Base-by-base conservation (phyloP, 805 yeast species). In the Myxozyma kluyveri region DNA sequence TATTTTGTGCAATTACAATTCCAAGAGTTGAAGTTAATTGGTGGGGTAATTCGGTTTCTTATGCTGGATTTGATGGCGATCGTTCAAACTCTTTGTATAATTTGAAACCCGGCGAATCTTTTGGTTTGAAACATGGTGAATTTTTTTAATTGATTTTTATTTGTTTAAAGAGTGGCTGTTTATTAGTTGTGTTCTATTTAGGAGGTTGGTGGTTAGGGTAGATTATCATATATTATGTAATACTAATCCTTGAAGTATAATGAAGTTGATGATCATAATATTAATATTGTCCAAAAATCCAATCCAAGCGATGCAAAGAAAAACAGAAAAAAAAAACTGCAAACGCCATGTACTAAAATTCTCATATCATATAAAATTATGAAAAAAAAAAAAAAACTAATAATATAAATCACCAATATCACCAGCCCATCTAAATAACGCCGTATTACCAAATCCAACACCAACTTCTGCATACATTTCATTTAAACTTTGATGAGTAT, bases 1-100 rank as follows among this genome's bases (percentile, higher is more conserved):
- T 83, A 9, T 82, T 82, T 61, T 72, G 81, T 58, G 69, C 76
- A 1, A 72, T 77, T 2, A 73, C 75, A 35, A 71, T 72, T 39
- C 70, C 78, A 14, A 71, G 71, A 9, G 68, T 71, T 10, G 59
- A 61, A 3, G 58, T 68, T 3, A 46, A 48, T 5, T 84, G 90
- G 90, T 84, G 89, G 89, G 89, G 88, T 22, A 78, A 75, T 52
- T 65, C 64, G 47, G 65, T 52, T 19, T 18, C 46, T 1, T 24
- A 27, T 3, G 44, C 57, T 10, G 57, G 57, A 18, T 27, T 53
- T 5, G 57, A 53, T 42, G 57, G 57, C 27, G 54, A 38, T 6
- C 62, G 55, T 1, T 23, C 47, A 14, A 45, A 64, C 4, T 49
- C 54, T 22, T 42, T 54, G 24, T 45, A 38, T 5, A 33, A 35